Conservation (phyloP, 2,329 filamentous ascomycete species). For the Penicillium oxalicum region DNA sequence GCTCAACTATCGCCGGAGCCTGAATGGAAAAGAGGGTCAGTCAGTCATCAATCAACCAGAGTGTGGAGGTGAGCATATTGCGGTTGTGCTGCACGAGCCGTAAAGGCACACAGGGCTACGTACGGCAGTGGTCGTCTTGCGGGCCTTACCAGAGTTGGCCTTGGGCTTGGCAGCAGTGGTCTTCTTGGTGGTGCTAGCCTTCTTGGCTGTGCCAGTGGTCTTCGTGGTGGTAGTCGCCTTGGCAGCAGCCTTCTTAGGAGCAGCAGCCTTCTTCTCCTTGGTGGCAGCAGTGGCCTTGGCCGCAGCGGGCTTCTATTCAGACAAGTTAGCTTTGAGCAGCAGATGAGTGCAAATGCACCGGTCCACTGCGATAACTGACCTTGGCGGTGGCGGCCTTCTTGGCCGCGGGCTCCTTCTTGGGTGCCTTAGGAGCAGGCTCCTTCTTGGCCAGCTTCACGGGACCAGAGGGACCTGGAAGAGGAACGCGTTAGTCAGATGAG, state of each 20-base stretch:
- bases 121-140: conserved; percentile 43
- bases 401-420: conserved; percentile 14
- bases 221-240: conserved; percentile 39
- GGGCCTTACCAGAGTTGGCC: conserved; percentile 50
- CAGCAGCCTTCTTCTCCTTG: conserved; percentile 42
- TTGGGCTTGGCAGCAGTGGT: conserved; percentile 44
- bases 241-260: conserved; percentile 41
- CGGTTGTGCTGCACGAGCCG: neutral
- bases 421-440: conserved; percentile 42
- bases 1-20: conserved; percentile 63
- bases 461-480: conserved; percentile 64
- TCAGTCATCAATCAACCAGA: conserved; percentile 17
- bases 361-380: conserved; percentile 7
- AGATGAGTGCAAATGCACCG: neutral
- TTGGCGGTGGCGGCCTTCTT: conserved; percentile 22
- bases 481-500: conserved; percentile 25
- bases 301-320: conserved; percentile 41
- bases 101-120: conserved; percentile 12
- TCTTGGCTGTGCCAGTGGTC: conserved; percentile 42
- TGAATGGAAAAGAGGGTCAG: conserved; percentile 22
- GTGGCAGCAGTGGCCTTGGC: conserved; percentile 22
- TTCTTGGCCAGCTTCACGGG: conserved; percentile 91
- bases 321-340: conserved; percentile 6
- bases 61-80: neutral
- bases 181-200: conserved; percentile 46